These are phyloP conservation scores for Rhizophagus prolifer DNA, from an alignment of 192 early-diverging fungal genomes.

Conservation along the genomic window DNA sequence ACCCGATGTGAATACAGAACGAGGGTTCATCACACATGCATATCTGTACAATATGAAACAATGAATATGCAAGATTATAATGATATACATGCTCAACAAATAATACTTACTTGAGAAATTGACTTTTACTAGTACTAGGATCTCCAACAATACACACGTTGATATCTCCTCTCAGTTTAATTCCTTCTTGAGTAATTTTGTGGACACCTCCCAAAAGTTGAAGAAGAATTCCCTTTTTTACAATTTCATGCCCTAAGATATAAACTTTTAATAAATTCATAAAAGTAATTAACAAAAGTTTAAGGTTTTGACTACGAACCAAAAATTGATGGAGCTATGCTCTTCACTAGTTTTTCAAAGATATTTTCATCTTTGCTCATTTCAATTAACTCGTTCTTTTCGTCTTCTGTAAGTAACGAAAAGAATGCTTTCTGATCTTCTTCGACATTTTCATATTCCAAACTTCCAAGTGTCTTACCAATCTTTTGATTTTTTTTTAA, in stretches of 20 bases:
- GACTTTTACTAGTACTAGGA: constrained; percentile 92
- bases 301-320: constrained; percentile 43
- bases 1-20: constrained; percentile 94
- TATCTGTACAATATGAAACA: constrained; percentile 54
- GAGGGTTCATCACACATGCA: constrained; percentile 85
- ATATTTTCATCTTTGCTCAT: constrained; percentile 53
- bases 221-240: constrained; percentile 93
- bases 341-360: constrained; percentile 76
- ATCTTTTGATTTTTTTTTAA: not conserved
- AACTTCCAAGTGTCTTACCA: not conserved
- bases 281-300: not conserved
- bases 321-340: constrained; percentile 89
- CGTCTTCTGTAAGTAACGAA: constrained; percentile 63
- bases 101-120: constrained; percentile 80
- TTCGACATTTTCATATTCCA: not conserved
- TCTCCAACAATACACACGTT: constrained; percentile 98
- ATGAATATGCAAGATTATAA: not conserved
- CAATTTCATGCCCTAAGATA: constrained; percentile 76
- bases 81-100: not conserved
- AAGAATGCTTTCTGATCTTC: constrained; percentile 66
- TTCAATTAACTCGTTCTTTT: constrained; percentile 72
- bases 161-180: constrained; percentile 94
- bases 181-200: constrained; percentile 89
- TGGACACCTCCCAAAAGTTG: constrained; percentile 96
- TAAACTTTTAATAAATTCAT: not conserved